Conservation (phyloP, 2,329 filamentous ascomycete genomes). For the Cylindrodendrum hubeiense region DNA sequence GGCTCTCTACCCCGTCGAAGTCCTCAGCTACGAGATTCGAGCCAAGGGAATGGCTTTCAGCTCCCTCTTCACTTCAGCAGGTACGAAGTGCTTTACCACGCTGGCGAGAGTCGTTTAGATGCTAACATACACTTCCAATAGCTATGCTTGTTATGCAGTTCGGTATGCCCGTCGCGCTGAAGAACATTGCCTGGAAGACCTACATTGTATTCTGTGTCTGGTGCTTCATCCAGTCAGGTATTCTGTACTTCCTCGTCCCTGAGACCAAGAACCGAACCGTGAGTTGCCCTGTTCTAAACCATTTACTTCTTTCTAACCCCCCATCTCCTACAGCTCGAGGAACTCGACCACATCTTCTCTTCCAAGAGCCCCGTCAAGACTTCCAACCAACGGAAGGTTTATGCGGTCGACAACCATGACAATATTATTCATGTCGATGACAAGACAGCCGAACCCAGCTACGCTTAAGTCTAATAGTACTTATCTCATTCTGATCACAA, state of each 20-base stretch:
- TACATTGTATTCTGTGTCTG: conserved; percentile 65
- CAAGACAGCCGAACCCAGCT: conserved; percentile 1
- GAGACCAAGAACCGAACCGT: conserved; percentile 62
- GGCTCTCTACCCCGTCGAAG: conserved; percentile 65
- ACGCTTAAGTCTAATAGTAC: conserved; percentile 3
- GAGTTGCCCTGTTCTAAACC: background rate
- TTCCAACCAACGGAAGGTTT: conserved; percentile 36
- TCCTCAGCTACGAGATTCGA: conserved; percentile 65
- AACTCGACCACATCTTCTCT: conserved; percentile 40
- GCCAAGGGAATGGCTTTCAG: conserved; percentile 68
- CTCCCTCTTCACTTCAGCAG: conserved; percentile 58
- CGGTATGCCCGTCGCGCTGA: conserved; percentile 59
- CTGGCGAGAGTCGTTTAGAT: background rate
- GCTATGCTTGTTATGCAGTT: conserved; percentile 54
- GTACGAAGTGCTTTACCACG: background rate
- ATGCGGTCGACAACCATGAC: conserved; percentile 31
- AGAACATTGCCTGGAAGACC: conserved; percentile 64
- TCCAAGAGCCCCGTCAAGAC: conserved; percentile 37
- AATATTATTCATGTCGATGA: conserved; percentile 38
- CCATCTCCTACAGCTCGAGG: conserved; percentile 35
- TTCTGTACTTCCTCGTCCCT: conserved; percentile 64
- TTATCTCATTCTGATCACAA: background rate
- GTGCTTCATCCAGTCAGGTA: conserved; percentile 54
- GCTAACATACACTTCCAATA: background rate
- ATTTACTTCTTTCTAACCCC: background rate